These are phyloP conservation scores for Centella asiatica DNA, from an alignment of 129 eudicot species.

Conservation along the genomic window DNA sequence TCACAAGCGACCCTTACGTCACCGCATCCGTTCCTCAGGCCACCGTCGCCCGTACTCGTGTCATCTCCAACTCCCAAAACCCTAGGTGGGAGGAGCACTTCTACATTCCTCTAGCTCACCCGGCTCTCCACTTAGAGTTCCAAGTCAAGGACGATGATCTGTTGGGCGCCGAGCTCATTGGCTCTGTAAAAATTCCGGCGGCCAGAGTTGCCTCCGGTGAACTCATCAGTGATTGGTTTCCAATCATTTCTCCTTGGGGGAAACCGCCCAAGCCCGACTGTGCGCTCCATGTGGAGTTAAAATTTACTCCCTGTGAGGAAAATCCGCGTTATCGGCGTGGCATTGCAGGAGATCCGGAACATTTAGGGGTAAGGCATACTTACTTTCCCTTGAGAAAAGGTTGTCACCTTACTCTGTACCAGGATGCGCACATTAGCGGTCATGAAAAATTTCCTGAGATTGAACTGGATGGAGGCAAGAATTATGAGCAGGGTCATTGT, in stretches of 20 bases:
- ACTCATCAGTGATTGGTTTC: slow-evolving; percentile 22
- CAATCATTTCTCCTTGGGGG: slow-evolving; percentile 14
- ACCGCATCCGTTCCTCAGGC: slow-evolving; percentile 4
- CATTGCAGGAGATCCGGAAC: slow-evolving; percentile 12
- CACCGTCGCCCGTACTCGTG: slow-evolving; percentile 6
- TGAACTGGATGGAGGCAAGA: slow-evolving; percentile 11
- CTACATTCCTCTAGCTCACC: slow-evolving; percentile 22
- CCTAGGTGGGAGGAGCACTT: slow-evolving; percentile 27
- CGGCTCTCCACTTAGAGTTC: slow-evolving; percentile 13
- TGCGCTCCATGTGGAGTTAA: slow-evolving; percentile 8
- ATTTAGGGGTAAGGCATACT: slow-evolving; percentile 20
- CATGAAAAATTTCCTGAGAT: slow-evolving; percentile 14
- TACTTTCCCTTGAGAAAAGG: slow-evolving; percentile 26
- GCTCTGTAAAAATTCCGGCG: slow-evolving; percentile 10
- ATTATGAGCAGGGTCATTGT: slow-evolving; percentile 11
- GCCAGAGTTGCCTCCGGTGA: background rate
- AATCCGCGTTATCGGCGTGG: slow-evolving; percentile 7
- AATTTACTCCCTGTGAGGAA: slow-evolving; percentile 4
- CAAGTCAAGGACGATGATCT: slow-evolving; percentile 24
- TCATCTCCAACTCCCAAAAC: slow-evolving; percentile 12
- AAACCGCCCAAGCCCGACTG: slow-evolving; percentile 21
- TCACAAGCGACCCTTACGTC: slow-evolving; percentile 49
- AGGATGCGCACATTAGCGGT: slow-evolving; percentile 21
- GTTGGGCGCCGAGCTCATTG: slow-evolving; percentile 23
- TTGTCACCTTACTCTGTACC: slow-evolving; percentile 17